A percentile compares a stretch with the other conserved stretches of the same genome.
phyloP scores from a whole-genome alignment of 371 early-diverging fungal genomes.

The Actinomortierella wolfii region DNA sequence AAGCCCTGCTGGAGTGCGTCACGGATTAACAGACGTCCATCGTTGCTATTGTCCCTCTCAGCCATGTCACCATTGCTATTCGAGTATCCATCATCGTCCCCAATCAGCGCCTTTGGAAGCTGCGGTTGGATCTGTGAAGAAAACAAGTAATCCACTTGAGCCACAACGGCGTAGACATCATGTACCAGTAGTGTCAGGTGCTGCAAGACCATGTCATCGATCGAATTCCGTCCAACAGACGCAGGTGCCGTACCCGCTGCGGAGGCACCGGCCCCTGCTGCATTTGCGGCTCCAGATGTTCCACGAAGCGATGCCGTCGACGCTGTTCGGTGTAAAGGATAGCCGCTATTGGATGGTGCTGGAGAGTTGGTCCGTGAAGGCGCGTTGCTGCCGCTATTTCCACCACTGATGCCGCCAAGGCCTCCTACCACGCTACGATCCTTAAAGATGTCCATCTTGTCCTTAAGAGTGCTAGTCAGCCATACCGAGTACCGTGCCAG shows the following conservation, averaged over 20 bases:
- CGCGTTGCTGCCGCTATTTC: no score
- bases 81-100: slow-evolving; percentile 25
- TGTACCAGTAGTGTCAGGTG: slow-evolving; percentile 33
- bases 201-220: slow-evolving; percentile 26
- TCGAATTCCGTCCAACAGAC: slow-evolving; percentile 12
- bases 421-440: not conserved
- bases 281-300: slow-evolving; percentile 2
- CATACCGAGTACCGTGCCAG: slow-evolving; percentile 39
- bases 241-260: slow-evolving; percentile 5
- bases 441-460: slow-evolving; percentile 20
- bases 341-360: no score
- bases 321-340: no score
- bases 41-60: no score
- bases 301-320: no score
- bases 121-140: slow-evolving; percentile 21
- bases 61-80: no score
- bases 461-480: slow-evolving; percentile 20
- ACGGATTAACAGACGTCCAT: slow-evolving; percentile 11
- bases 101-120: slow-evolving; percentile 19
- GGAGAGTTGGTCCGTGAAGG: no score
- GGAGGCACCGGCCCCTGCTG: slow-evolving; percentile 5
- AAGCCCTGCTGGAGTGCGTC: slow-evolving; percentile 28
- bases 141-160: slow-evolving; percentile 17
- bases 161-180: slow-evolving; percentile 22
- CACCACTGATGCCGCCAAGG: no score